Percentiles rank a stretch among this genome's conserved stretches.
Conservation (phyloP, 305 asterid species). For the Fraxinus albicans region DNA sequence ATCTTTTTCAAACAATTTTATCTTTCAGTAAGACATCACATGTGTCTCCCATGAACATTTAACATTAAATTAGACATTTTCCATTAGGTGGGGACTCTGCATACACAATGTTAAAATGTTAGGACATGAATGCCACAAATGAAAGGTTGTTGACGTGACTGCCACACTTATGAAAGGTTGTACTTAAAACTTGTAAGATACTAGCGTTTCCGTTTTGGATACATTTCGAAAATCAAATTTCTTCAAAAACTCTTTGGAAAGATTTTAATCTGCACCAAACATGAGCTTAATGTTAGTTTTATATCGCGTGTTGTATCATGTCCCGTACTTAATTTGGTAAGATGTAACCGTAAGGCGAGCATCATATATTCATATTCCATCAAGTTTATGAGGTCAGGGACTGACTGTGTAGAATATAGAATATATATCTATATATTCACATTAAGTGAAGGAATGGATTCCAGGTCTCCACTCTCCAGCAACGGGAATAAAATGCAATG, state of each 20-base stretch:
- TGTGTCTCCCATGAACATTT: not conserved
- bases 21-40: not conserved
- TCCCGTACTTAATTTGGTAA: not conserved
- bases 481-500: not conserved
- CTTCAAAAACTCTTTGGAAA: not conserved
- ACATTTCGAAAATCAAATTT: not conserved
- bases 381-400: slow-evolving; percentile 17
- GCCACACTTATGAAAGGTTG: not conserved
- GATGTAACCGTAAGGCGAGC: not conserved
- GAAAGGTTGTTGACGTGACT: not conserved
- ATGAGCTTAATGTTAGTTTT: not conserved
- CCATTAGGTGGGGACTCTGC: not conserved
- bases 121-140: not conserved
- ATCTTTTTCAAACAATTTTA: too few relatives aligned
- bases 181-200: not conserved
- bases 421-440: slow-evolving; percentile 4
- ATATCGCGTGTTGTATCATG: not conserved
- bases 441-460: not conserved
- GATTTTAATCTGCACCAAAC: too few relatives aligned
- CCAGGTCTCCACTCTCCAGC: not conserved
- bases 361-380: not conserved
- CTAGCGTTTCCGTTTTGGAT: not conserved
- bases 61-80: not conserved
- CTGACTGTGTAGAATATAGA: not conserved
- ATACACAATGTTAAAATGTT: not conserved